A percentile compares a stretch with the other conserved stretches of the same genome.
These are phyloP conservation scores for Nicotiana benthamiana DNA, from an alignment of 257 asterid species.

Conservation along the genomic window DNA sequence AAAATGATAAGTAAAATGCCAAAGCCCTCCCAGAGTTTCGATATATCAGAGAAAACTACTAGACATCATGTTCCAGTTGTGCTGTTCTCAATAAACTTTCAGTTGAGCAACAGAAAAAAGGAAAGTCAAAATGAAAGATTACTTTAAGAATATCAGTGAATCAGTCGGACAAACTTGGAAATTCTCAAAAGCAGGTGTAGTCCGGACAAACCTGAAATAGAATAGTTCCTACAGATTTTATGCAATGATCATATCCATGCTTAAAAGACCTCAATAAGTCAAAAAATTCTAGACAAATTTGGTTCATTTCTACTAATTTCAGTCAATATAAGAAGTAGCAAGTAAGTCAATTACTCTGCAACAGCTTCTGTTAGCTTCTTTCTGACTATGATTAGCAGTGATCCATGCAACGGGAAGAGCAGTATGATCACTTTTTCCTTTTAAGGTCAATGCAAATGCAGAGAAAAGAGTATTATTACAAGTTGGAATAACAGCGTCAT, in stretches of 20 bases:
- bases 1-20: neutral
- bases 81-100: neutral
- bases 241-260: neutral
- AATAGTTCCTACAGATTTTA: neutral
- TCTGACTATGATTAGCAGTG: neutral
- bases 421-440: neutral
- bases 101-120: neutral
- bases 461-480: neutral
- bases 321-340: neutral
- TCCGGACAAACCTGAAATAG: neutral
- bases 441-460: neutral
- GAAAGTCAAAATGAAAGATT: neutral
- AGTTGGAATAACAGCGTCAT: neutral
- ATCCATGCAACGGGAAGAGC: neutral
- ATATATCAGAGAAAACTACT: neutral
- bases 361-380: neutral
- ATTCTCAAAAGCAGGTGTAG: neutral
- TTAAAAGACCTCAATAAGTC: neutral
- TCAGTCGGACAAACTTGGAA: neutral
- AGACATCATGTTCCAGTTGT: neutral
- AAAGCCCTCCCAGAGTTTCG: neutral
- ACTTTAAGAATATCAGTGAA: neutral
- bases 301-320: neutral
- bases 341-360: neutral
- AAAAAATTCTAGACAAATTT: neutral